Base-by-base conservation (phyloP, 176 grass and related monocot species). In the Hsuehochloa calcarea region DNA sequence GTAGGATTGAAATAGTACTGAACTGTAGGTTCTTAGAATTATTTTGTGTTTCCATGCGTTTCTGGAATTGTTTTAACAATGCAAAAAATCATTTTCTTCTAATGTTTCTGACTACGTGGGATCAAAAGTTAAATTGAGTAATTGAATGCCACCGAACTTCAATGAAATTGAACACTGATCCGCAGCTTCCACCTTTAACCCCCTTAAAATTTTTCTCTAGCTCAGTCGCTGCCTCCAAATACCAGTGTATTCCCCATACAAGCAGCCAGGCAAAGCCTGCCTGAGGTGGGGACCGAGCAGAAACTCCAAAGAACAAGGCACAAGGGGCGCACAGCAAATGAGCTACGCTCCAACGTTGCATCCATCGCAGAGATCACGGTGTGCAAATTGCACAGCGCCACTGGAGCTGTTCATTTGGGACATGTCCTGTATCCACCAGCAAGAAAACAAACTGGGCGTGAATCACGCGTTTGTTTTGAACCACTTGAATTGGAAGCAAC, bases 341-440 rank as follows among this genome's bases (percentile, higher is more conserved):
- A 68, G 78, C 65, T 86, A 83, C 0, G n/a, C n/a, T 86, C 84
- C 87, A 89, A 89, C 3, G 11, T 49, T 23, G 80, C 56, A 70
- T 62, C 74, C 63, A 55, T 80, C 74, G 6, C 65, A 75, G 40
- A 89, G 87, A 92, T 89, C 73, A 71, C 19, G 65, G 59, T 67
- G 77, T 10, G 69, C 85, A 87, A 87, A 84, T 87, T 63, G 81
- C 89, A 26, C 50, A 60, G 11, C 15, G 60, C 40, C 43, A 16
- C 5, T 26, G 74, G 50, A 34, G 14, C 10, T 58, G 7, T 14
- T 22, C 44, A 3, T 45, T 31, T 34, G 45, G 9, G 13, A 2
- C 79, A 59, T 78, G 84, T 59, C 67, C 39, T 61, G 80, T 80
- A 74, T n/a, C 89, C 82, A 25, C 60, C 31, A 45, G 68, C 74